These are phyloP conservation scores for Teunomyces stri DNA, from an alignment of 805 yeast species.

Conservation along the genomic window DNA sequence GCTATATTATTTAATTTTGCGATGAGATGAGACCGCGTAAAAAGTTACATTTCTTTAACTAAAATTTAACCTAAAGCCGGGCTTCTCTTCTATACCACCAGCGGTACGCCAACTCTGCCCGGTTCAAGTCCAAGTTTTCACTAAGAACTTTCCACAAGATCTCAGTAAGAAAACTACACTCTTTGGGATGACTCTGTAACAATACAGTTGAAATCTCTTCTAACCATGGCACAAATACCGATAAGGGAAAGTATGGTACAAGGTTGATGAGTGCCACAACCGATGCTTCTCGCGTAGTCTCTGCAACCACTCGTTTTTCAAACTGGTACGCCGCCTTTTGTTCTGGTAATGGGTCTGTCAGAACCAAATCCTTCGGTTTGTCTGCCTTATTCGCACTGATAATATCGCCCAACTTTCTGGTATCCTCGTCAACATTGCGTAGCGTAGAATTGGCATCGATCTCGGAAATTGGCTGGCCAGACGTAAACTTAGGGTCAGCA, in stretches of 20 bases:
- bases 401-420: slow-evolving; percentile 18
- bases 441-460: slow-evolving; percentile 36
- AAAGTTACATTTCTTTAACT: no score
- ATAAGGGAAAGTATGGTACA: slow-evolving; percentile 51
- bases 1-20: slow-evolving; percentile 5
- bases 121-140: slow-evolving; percentile 56
- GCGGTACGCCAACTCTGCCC: slow-evolving; percentile 50
- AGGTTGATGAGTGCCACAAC: slow-evolving; percentile 47
- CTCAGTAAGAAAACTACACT: slow-evolving; percentile 36
- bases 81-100: slow-evolving; percentile 56
- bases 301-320: slow-evolving; percentile 27
- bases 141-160: slow-evolving; percentile 54
- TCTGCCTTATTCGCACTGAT: slow-evolving; percentile 28
- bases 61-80: background rate
- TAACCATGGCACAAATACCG: slow-evolving; percentile 46
- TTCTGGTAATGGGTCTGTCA: slow-evolving; percentile 13
- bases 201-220: slow-evolving; percentile 39
- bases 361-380: slow-evolving; percentile 30
- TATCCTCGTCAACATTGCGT: slow-evolving; percentile 22
- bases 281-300: slow-evolving; percentile 48
- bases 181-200: slow-evolving; percentile 32
- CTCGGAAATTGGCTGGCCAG: slow-evolving; percentile 40
- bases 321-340: slow-evolving; percentile 17
- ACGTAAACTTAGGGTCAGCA: slow-evolving; percentile 17
- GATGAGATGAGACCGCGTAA: slow-evolving; percentile 16